phyloP scores from a whole-genome alignment of 129 eudicot species.

The Calendula officinalis region DNA sequence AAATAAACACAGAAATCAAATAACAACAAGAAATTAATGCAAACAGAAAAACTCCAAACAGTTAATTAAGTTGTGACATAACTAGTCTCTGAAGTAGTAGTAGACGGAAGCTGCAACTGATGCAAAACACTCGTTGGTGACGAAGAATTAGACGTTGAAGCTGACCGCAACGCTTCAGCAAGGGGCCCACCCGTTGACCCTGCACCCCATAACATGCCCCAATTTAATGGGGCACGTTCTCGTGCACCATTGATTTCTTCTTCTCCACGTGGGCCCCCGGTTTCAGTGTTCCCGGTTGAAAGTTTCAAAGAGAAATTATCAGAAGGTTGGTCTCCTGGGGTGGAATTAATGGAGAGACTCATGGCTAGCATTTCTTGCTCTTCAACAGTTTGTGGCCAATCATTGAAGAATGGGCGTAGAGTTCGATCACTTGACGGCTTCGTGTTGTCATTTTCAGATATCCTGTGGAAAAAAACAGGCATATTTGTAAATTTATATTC shows the following conservation, averaged over 20 bases:
- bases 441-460: conserved; percentile 22
- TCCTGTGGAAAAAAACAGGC: neutral
- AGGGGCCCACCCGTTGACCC: conserved; percentile 88
- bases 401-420: conserved; percentile 74
- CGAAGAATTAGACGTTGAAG: conserved; percentile 44
- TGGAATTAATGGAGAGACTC: conserved; percentile 54
- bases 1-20: conserved; percentile 14
- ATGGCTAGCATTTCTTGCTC: conserved; percentile 45
- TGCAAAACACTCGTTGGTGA: conserved; percentile 76
- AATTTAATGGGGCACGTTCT: conserved; percentile 40
- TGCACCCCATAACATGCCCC: conserved; percentile 61
- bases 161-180: conserved; percentile 84
- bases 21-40: neutral
- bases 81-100: conserved; percentile 51
- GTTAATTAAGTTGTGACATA: conserved; percentile 51
- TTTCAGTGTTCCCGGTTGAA: conserved; percentile 47
- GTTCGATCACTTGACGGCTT: conserved; percentile 34
- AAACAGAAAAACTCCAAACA: neutral
- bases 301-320: conserved; percentile 74
- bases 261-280: conserved; percentile 27
- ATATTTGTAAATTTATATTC: too few species aligned
- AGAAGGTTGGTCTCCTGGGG: conserved; percentile 49
- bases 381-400: conserved; percentile 63
- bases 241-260: conserved; percentile 23
- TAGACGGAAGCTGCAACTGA: conserved; percentile 46